Evolutionary conservation across 2,329 filamentous ascomycete genomes (phyloP).

Genomic region (Neocucurbitaria cava): DNA sequence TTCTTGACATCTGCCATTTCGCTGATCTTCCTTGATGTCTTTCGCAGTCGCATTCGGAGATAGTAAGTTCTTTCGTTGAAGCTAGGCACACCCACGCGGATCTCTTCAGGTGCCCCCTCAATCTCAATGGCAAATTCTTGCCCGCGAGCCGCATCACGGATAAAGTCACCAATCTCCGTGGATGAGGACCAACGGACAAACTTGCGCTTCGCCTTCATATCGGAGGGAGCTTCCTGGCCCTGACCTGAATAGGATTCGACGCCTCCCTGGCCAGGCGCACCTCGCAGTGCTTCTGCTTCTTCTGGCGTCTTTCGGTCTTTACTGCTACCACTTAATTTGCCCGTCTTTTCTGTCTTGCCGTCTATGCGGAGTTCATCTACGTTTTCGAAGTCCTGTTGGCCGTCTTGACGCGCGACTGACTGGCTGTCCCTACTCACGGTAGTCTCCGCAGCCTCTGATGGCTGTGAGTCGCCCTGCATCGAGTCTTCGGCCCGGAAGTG

Average conservation of each 20-base stretch:
- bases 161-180: slow-evolving; percentile 93
- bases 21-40: slow-evolving; percentile 72
- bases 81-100: slow-evolving; percentile 81
- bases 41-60: slow-evolving; percentile 76
- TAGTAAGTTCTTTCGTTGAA: slow-evolving; percentile 93
- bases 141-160: slow-evolving; percentile 83
- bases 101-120: slow-evolving; percentile 71
- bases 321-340: slow-evolving; percentile 42
- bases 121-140: slow-evolving; percentile 86
- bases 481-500: slow-evolving; percentile 82
- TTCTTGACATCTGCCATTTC: slow-evolving; percentile 75
- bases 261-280: slow-evolving; percentile 61
- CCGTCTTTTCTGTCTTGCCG: slow-evolving; percentile 56
- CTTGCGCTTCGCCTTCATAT: slow-evolving; percentile 58
- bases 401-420: slow-evolving; percentile 27
- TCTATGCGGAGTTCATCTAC: slow-evolving; percentile 60
- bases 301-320: slow-evolving; percentile 35
- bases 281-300: slow-evolving; percentile 50
- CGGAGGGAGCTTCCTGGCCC: slow-evolving; percentile 63
- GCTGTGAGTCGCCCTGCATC: slow-evolving; percentile 62
- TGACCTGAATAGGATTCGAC: slow-evolving; percentile 76
- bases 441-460: slow-evolving; percentile 32
- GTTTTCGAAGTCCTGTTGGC: slow-evolving; percentile 53
- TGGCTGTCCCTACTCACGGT: slow-evolving; percentile 38
- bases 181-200: slow-evolving; percentile 89